Conservation (phyloP, 768 basidiomycete genomes). For the Calocera viscosa region DNA sequence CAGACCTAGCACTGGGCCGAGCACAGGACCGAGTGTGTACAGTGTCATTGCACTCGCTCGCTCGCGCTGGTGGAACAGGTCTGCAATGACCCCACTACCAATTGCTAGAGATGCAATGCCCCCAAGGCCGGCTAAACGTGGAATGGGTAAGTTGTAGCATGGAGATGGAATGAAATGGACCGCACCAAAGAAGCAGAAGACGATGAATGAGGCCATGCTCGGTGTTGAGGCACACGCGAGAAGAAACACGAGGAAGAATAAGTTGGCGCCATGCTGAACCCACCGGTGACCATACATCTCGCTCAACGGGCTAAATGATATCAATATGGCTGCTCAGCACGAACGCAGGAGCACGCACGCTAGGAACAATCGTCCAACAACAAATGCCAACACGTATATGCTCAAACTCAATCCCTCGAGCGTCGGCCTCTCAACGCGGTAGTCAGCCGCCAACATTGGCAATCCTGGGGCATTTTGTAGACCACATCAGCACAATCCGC, state of each 20-base stretch:
- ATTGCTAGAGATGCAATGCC: constrained; percentile 53
- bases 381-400: constrained; percentile 53
- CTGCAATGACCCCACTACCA: constrained; percentile 53
- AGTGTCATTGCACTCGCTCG: constrained; percentile 59
- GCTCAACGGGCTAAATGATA: constrained; percentile 38
- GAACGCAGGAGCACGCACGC: constrained; percentile 24
- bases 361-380: constrained; percentile 51
- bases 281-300: constrained; percentile 63
- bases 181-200: constrained; percentile 58
- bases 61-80: constrained; percentile 51
- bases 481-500: constrained; percentile 33
- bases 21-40: constrained; percentile 50
- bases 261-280: constrained; percentile 56
- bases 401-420: constrained; percentile 45
- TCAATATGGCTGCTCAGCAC: background rate
- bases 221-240: constrained; percentile 61
- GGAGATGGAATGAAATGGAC: too few relatives aligned
- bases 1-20: constrained; percentile 30
- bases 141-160: background rate
- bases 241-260: constrained; percentile 50
- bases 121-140: constrained; percentile 55
- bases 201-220: constrained; percentile 41
- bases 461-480: constrained; percentile 13
- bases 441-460: constrained; percentile 8
- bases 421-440: constrained; percentile 39